phyloP scores from a whole-genome alignment of 345 rosid genomes.

The Hirschfeldia incana region DNA sequence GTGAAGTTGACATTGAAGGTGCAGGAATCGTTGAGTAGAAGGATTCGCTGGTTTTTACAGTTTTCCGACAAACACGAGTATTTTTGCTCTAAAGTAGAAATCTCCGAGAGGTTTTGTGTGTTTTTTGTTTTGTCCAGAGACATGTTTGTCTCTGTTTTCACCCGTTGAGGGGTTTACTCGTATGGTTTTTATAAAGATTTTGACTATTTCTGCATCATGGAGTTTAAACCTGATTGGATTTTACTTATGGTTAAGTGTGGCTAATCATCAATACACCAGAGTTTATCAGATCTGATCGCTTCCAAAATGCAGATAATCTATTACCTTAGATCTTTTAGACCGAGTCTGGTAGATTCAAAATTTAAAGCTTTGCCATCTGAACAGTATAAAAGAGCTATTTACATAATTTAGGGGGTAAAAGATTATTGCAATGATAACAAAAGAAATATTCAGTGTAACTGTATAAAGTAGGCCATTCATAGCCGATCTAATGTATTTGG shows the following conservation, averaged over 20 bases:
- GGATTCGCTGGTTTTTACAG: neutral
- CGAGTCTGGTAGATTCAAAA: neutral
- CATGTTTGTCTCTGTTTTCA: neutral
- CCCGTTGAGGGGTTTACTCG: neutral
- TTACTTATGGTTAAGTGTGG: neutral
- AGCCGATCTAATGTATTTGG: no score
- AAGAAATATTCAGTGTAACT: no score
- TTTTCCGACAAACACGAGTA: neutral
- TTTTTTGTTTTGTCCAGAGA: neutral
- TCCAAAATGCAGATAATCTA: neutral
- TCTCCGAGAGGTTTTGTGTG: neutral
- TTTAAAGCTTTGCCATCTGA: neutral
- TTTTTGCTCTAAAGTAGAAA: neutral
- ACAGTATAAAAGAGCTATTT: neutral
- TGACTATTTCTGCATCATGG: neutral
- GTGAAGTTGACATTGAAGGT: conserved; percentile 66
- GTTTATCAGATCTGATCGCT: neutral
- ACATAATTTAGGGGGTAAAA: no score
- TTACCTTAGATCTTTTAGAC: neutral
- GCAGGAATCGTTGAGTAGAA: conserved; percentile 59
- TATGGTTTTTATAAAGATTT: neutral
- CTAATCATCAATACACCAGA: neutral
- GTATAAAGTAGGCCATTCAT: no score
- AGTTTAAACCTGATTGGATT: neutral
- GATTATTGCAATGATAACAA: no score